A percentile compares a stretch with the other conserved stretches of the same genome.
Evolutionary conservation across 23 red algal genomes (phyloP).

Genomic region (Gracilaria caudata): DNA sequence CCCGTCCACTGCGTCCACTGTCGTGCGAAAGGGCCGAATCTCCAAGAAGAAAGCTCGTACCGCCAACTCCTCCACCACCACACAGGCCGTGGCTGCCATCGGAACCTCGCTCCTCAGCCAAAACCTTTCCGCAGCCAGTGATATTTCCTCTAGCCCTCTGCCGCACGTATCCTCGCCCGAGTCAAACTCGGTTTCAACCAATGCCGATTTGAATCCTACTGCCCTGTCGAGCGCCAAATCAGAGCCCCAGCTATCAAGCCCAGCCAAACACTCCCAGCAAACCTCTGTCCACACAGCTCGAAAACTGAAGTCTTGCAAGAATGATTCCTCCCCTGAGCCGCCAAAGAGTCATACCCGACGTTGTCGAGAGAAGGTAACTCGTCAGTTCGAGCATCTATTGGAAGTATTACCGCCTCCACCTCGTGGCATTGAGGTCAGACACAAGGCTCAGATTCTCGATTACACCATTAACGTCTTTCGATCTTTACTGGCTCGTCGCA

Average conservation of each 20-base stretch:
- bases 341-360: conserved; percentile 69
- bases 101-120: not conserved
- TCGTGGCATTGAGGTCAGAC: conserved; percentile 47
- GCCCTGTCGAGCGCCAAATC: not conserved
- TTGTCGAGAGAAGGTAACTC: conserved; percentile 74
- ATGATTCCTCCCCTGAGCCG: not conserved
- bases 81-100: not conserved
- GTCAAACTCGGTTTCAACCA: conserved; percentile 4
- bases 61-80: not conserved
- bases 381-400: conserved; percentile 64
- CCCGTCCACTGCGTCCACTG: not conserved
- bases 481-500: conserved; percentile 12
- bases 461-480: conserved; percentile 67
- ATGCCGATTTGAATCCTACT: not conserved
- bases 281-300: not conserved
- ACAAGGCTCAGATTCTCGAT: conserved; percentile 83
- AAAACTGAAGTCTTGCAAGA: not conserved
- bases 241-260: not conserved
- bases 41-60: conserved; percentile 2
- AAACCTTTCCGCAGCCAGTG: conserved; percentile 16
- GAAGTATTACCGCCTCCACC: conserved; percentile 55
- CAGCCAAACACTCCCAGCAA: not conserved
- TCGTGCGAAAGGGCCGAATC: not conserved
- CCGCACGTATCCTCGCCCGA: not conserved
- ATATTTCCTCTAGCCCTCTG: not conserved